Evolutionary conservation across 768 basidiomycete genomes (phyloP), one percentile per base, ranked within the genome.

Genomic region (Auricularia auricula-judae): DNA sequence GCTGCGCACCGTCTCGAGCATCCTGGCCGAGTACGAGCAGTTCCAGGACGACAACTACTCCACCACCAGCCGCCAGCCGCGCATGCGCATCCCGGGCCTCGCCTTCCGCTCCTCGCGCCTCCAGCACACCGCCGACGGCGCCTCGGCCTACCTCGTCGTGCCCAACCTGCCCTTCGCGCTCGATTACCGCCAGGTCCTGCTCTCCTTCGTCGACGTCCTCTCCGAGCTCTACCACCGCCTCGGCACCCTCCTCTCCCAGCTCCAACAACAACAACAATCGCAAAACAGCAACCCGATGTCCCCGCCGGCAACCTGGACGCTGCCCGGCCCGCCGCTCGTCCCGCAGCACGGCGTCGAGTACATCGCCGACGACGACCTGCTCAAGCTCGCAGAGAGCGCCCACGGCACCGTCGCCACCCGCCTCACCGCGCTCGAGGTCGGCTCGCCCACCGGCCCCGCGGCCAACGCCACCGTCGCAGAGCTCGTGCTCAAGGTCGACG

Each of bases 111-210:
- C 23, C 14, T 59, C 56, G 14, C 14, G 29, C 16, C 23, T 59
- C 16, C 10, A 54, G 11, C 56, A 29, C 54, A 21, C 11, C 23
- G 56, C 23, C 34, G 53, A n/a, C n/a, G 7, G 7, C 18, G 62
- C 51, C 51, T 60, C 29, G 5, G 85, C 88, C 1, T 91, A 86
- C 71, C 82, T 92, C 64, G 78, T 88, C 66, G 79, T 81, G 51
- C 89, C 88, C 0, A 87, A 91, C 71, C 84, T 90, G 92, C 89
- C 93, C n/a, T 95, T 94, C 75, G 78, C 87, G 2, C 74, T 95
- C 63, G 93, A 95, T 74, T 95, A 96, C 72, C 87, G 91, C 68
- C 89, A 95, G 75, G 90, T 89, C 10, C 83, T 94, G 42, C 83
- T 93, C 63, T 91, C 93, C 39, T 84, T 93, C 34, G 85, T 93